Evolutionary conservation across 2,329 filamentous ascomycete species (phyloP).

Genomic region (Berkeleyomyces rouxiae): DNA sequence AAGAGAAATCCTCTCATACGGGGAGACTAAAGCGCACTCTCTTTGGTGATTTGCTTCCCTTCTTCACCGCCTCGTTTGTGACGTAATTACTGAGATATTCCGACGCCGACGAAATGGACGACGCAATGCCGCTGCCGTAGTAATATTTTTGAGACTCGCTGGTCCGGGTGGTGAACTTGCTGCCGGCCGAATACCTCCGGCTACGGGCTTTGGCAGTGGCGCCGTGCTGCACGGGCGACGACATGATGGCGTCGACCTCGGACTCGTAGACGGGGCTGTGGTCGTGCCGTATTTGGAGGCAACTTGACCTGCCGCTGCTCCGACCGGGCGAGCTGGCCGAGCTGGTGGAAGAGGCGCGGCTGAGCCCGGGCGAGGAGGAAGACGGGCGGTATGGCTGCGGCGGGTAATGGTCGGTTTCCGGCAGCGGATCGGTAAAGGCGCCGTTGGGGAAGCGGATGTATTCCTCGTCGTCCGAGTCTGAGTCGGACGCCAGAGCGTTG

Average conservation of each 20-base stretch:
- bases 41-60: slow-evolving; percentile 8
- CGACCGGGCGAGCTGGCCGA: neutral
- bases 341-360: neutral
- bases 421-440: slow-evolving; percentile 7
- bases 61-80: slow-evolving; percentile 4
- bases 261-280: neutral
- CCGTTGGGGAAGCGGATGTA: slow-evolving; percentile 13
- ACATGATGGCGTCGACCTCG: neutral
- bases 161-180: slow-evolving; percentile 9
- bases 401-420: neutral
- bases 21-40: slow-evolving; percentile 9
- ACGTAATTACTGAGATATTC: slow-evolving; percentile 10
- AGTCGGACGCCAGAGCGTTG: neutral
- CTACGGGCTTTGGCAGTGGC: neutral
- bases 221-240: neutral
- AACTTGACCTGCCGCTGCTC: neutral
- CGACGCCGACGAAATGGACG: neutral
- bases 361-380: neutral
- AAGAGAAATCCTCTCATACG: neutral
- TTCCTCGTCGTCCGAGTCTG: slow-evolving; percentile 10
- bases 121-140: slow-evolving; percentile 4
- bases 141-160: slow-evolving; percentile 4
- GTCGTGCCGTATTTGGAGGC: neutral
- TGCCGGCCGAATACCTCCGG: neutral
- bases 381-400: neutral